Base-by-base conservation (phyloP, 2,329 filamentous ascomycete genomes). In the Talaromyces sp. region DNA sequence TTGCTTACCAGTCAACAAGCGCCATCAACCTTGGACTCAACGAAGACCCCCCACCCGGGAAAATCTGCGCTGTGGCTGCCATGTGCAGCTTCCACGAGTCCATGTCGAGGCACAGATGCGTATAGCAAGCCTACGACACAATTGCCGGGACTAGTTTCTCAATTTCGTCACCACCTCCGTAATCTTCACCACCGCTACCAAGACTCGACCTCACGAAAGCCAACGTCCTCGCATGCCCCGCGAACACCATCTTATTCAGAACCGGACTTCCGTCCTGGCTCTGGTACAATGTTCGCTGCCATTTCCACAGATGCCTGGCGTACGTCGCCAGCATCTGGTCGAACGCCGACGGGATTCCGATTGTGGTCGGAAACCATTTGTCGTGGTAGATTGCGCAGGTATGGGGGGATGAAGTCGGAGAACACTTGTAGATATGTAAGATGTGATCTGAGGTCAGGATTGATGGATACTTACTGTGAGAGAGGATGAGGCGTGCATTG, bases 251-350 rank as follows among this genome's bases (percentile, higher is more conserved):
- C 23, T 58, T n/a, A 39, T n/a, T 37, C n/a, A 44, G 9, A 21
- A 28, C n/a, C 4, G n/a, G 3, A 21, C 12, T 21, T 16, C 14
- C 11, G 18, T 39, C 18, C 12, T 35, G 52, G 1, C 8, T 25
- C 21, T 14, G 31, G 5, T 11, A 1, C 18, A 14, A 25, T 31
- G 16, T 25, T 18, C 9, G 46, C 46, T 52, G 46, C 25, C 46
- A 52, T 18, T 52, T 52, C 2, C 31, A 5, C 4, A 56, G 14
- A 31, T 58, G 56, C 14, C 7, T 46, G 25, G 56, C 56, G 18
- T 58, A 58, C 46, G 56, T 58, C 9, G 39, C 37, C 5, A 58
- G 56, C 56, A 58, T 46, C 56, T 58, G 56, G 39, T 58, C 56
- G 46, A 58, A 58, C 3, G 39, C 56, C 6, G 39, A 35, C 21